Evolutionary conservation across 2,329 filamentous ascomycete genomes (phyloP).

Genomic region (Knoxdaviesia capensis): DNA sequence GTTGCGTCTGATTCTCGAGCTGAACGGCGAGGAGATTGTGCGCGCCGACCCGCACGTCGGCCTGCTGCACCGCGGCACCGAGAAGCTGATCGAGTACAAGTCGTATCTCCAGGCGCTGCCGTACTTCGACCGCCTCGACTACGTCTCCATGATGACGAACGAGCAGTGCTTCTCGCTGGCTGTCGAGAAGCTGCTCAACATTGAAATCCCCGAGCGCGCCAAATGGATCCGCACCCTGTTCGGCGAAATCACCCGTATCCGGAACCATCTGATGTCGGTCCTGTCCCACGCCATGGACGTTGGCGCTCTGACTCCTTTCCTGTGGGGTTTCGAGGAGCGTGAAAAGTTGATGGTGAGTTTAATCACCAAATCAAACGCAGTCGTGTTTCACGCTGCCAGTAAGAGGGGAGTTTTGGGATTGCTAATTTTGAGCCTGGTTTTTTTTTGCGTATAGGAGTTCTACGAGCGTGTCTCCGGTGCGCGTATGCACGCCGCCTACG

Average conservation of each 20-base stretch:
- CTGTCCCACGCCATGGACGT: constrained; percentile 98
- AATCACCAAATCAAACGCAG: neutral
- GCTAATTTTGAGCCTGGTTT: neutral
- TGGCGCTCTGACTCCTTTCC: constrained; percentile 88
- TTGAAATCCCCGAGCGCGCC: constrained; percentile 85
- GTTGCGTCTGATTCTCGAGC: constrained; percentile 87
- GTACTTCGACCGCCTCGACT: constrained; percentile 97
- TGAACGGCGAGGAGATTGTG: constrained; percentile 95
- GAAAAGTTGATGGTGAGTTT: constrained; percentile 91
- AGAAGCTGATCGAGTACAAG: constrained; percentile 99
- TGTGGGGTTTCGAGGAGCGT: constrained; percentile 99
- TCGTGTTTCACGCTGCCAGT: too few species aligned
- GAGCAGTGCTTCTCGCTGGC: constrained; percentile 93
- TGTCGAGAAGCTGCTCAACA: constrained; percentile 92
- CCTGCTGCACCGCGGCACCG: constrained; percentile 85
- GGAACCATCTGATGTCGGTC: constrained; percentile 97
- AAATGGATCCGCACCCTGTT: constrained; percentile 97
- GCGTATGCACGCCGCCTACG: constrained; percentile 90
- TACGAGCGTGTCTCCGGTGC: constrained; percentile 98
- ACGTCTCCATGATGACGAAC: constrained; percentile 99
- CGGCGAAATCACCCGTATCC: constrained; percentile 76
- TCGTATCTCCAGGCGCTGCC: constrained; percentile 95
- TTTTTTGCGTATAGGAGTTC: constrained; percentile 57
- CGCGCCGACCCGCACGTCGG: constrained; percentile 94
- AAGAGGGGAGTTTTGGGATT: too few species aligned